Conservation (phyloP, 2,329 filamentous ascomycete species). For the Ascosphaera aggregata region DNA sequence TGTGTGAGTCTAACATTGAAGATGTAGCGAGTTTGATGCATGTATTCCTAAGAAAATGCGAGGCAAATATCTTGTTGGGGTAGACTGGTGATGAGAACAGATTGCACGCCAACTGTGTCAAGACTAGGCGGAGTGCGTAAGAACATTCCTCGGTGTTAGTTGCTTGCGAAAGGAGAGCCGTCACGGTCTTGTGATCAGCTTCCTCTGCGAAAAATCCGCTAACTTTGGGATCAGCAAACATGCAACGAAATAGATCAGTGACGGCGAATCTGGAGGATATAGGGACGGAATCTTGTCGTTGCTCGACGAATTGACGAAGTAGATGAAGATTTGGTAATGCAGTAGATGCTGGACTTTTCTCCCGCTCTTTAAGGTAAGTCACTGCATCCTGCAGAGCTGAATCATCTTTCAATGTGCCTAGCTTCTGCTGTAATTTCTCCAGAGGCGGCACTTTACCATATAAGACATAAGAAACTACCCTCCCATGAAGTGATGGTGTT, state of each 20-base stretch:
- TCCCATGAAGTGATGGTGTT: constrained; percentile 44
- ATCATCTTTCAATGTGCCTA: constrained; percentile 39
- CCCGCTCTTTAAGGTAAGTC: constrained; percentile 43
- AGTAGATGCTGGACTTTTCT: constrained; percentile 36
- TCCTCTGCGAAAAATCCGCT: constrained; percentile 71
- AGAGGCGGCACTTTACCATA: constrained; percentile 65
- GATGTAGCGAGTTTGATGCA: constrained; percentile 49
- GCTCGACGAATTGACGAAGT: constrained; percentile 38
- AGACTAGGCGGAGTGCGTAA: constrained; percentile 64
- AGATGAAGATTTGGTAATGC: constrained; percentile 45
- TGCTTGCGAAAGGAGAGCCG: constrained; percentile 30
- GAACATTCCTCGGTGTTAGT: constrained; percentile 36
- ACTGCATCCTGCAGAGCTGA: constrained; percentile 40
- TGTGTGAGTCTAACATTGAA: constrained; percentile 53
- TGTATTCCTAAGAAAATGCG: constrained; percentile 28
- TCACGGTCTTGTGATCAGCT: constrained; percentile 36
- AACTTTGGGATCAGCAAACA: constrained; percentile 53
- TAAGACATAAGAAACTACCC: constrained; percentile 41
- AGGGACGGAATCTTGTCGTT: constrained; percentile 32
- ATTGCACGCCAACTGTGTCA: constrained; percentile 65
- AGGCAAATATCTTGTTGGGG: constrained; percentile 34
- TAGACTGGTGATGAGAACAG: constrained; percentile 58
- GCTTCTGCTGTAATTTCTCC: constrained; percentile 57
- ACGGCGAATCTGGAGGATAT: constrained; percentile 50
- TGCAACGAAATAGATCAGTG: constrained; percentile 63